These are phyloP conservation scores for Parafenestella ontariensis DNA, from an alignment of 2,329 filamentous ascomycete genomes.

Conservation along the genomic window DNA sequence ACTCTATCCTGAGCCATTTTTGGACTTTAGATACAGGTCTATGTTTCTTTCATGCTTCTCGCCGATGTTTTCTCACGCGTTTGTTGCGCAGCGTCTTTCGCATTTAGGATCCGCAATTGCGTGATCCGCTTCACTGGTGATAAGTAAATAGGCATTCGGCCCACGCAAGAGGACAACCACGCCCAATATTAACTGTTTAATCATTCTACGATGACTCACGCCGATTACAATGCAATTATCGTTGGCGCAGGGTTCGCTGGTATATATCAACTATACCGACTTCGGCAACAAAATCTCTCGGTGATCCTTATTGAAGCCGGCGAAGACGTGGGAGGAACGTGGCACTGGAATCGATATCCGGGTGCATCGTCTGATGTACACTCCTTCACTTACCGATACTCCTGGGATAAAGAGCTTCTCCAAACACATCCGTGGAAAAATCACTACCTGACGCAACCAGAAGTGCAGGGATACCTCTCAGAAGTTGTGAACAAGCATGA, in stretches of 20 bases:
- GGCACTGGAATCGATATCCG: conserved; percentile 33
- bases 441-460: conserved; percentile 45
- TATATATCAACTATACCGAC: conserved; percentile 41
- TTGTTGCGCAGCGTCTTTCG: neutral
- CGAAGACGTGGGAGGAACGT: conserved; percentile 44
- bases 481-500: conserved; percentile 43
- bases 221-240: conserved; percentile 18
- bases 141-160: neutral
- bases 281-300: conserved; percentile 33
- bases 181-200: neutral
- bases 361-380: neutral
- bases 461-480: conserved; percentile 45
- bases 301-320: conserved; percentile 40
- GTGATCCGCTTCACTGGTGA: neutral
- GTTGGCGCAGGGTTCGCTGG: conserved; percentile 46
- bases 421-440: conserved; percentile 47
- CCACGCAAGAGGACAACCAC: neutral
- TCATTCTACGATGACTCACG: neutral
- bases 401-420: conserved; percentile 45
- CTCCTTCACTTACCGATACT: conserved; percentile 29
- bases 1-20: neutral
- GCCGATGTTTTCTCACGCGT: neutral
- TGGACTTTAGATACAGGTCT: neutral
- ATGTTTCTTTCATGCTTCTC: neutral
- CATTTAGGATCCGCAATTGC: neutral